These are phyloP conservation scores for Arachnomyces sp. DNA, from an alignment of 2,329 filamentous ascomycete species.

Conservation along the genomic window DNA sequence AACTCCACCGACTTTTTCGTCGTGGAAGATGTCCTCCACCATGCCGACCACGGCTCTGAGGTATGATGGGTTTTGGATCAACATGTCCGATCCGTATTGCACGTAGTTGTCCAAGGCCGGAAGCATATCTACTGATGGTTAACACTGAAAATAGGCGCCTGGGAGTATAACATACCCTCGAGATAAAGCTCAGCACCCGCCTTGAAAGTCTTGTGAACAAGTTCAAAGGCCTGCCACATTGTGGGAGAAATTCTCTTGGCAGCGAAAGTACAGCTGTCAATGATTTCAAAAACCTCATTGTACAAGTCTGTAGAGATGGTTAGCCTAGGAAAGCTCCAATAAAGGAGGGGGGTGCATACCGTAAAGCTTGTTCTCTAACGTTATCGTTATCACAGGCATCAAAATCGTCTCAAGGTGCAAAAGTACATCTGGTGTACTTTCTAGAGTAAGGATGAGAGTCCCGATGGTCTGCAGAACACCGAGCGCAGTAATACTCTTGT, in stretches of 20 bases:
- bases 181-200: constrained; percentile 93
- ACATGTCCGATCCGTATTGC: constrained; percentile 73
- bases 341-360: constrained; percentile 44
- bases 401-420: constrained; percentile 89
- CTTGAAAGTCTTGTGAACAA: constrained; percentile 96
- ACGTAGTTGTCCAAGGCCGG: constrained; percentile 97
- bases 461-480: constrained; percentile 96
- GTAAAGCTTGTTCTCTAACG: constrained; percentile 94
- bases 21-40: constrained; percentile 89
- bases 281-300: constrained; percentile 98
- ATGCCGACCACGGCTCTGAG: constrained; percentile 84
- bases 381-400: constrained; percentile 95
- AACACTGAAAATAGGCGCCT: constrained; percentile 1
- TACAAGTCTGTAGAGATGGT: constrained; percentile 60
- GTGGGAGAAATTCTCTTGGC: constrained; percentile 90
- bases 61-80: constrained; percentile 77
- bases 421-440: constrained; percentile 93
- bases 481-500: constrained; percentile 96
- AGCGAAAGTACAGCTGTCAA: constrained; percentile 97
- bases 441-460: constrained; percentile 88
- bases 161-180: constrained; percentile 43
- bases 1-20: constrained; percentile 84
- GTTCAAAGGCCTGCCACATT: constrained; percentile 98
- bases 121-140: constrained; percentile 64
- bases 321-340: constrained; percentile 9